Percentiles rank a stretch among this genome's conserved stretches.
Evolutionary conservation across 768 basidiomycete genomes (phyloP).

Genomic region (Exsudoporus frostii): DNA sequence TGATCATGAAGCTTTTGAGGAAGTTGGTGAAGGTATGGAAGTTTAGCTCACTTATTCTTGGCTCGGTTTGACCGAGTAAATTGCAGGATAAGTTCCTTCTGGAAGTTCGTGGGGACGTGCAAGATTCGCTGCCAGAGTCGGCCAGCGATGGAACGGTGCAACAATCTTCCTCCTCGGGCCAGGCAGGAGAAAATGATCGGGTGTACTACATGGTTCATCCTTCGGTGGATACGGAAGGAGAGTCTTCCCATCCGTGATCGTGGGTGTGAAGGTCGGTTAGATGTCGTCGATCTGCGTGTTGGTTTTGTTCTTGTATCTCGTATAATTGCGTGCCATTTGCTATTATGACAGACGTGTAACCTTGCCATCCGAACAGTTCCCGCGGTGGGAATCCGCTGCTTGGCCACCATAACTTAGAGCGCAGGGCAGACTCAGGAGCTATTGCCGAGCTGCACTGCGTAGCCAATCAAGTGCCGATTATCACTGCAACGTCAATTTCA

Average conservation of each 20-base stretch:
- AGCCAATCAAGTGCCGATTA: not conserved
- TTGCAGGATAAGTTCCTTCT: constrained; percentile 79
- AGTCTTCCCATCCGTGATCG: constrained; percentile 34
- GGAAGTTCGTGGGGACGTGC: constrained; percentile 78
- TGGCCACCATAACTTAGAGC: not conserved
- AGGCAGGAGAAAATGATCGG: constrained; percentile 57
- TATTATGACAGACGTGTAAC: not conserved
- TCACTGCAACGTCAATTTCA: not conserved
- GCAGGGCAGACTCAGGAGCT: not conserved
- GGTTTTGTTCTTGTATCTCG: constrained; percentile 6
- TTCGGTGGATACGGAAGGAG: constrained; percentile 68
- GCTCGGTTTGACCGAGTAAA: constrained; percentile 2
- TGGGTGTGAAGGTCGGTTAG: not conserved
- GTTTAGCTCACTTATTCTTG: not conserved
- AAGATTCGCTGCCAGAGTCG: constrained; percentile 68
- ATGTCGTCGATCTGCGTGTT: constrained; percentile 9
- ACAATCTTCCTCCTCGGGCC: constrained; percentile 48
- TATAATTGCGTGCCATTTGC: constrained; percentile 2
- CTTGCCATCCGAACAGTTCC: not conserved
- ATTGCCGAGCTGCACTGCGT: not conserved
- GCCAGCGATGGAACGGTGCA: constrained; percentile 51
- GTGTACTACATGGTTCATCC: constrained; percentile 92
- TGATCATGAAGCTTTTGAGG: constrained; percentile 83
- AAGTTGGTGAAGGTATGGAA: constrained; percentile 82
- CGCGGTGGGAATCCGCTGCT: not conserved